A percentile compares a stretch with the other conserved stretches of the same genome.
Evolutionary conservation across 73 alveolate species (phyloP).

Genomic region (Urostyla sp.): DNA sequence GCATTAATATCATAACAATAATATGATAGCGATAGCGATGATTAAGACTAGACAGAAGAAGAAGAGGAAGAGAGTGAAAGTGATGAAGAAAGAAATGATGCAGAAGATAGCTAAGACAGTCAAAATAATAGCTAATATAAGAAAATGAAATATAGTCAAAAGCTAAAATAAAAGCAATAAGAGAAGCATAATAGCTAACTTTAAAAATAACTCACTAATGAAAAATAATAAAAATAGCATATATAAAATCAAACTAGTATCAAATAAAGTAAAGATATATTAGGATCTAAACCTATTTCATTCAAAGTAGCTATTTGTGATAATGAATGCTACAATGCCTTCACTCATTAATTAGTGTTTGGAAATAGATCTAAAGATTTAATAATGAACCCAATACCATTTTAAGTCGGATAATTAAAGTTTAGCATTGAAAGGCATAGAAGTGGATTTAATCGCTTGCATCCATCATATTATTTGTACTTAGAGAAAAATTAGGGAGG

Average conservation of each 20-base stretch:
- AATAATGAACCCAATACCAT: constrained; percentile 43
- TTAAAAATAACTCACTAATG: not conserved
- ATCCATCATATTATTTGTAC: constrained; percentile 32
- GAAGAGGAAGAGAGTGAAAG: constrained; percentile 26
- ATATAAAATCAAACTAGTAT: not conserved
- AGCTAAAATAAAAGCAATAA: not conserved
- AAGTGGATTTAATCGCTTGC: constrained; percentile 38
- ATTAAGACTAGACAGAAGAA: not conserved
- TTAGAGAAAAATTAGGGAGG: constrained; percentile 40
- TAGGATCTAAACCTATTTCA: constrained; percentile 24
- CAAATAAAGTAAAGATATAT: not conserved
- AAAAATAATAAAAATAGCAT: not conserved
- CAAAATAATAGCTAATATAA: not conserved
- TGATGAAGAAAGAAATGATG: constrained; percentile 35
- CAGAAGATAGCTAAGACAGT: constrained; percentile 32
- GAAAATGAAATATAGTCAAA: not conserved
- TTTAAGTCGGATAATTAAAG: constrained; percentile 27
- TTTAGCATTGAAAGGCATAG: constrained; percentile 47
- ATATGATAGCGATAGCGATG: constrained; percentile 1
- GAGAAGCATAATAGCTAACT: constrained; percentile 18
- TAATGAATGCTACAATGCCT: constrained; percentile 49
- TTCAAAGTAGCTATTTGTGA: constrained; percentile 49
- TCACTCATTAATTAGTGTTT: not conserved
- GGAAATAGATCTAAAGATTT: constrained; percentile 16
- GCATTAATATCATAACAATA: not conserved